phyloP scores from a whole-genome alignment of 495 filamentous ascomycete species.

The Annulohypoxylon moriforme region DNA sequence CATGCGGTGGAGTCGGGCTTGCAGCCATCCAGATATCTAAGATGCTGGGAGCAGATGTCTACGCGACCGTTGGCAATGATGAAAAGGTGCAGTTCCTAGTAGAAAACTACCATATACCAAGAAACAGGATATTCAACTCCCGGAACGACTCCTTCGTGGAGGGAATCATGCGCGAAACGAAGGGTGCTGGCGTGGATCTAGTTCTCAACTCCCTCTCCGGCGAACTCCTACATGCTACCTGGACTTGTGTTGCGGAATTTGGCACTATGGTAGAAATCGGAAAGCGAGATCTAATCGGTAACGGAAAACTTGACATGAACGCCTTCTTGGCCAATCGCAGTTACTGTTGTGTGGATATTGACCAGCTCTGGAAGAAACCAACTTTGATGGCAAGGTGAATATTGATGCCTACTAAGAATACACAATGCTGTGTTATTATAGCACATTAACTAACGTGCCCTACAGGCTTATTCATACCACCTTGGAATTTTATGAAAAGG shows the following conservation, averaged over 20 bases:
- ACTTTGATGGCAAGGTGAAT: constrained; percentile 41
- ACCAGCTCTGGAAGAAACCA: constrained; percentile 39
- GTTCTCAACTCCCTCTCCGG: constrained; percentile 65
- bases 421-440: constrained; percentile 25
- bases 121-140: constrained; percentile 59
- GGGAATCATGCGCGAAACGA: constrained; percentile 57
- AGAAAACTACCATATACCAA: constrained; percentile 53
- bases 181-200: constrained; percentile 61
- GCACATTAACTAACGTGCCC: constrained; percentile 31
- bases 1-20: constrained; percentile 67
- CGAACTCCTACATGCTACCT: constrained; percentile 62
- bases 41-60: constrained; percentile 61
- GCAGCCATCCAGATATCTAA: constrained; percentile 67
- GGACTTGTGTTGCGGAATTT: constrained; percentile 66
- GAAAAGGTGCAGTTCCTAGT: constrained; percentile 56
- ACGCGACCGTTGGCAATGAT: constrained; percentile 56
- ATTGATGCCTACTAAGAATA: constrained; percentile 22
- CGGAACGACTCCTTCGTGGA: constrained; percentile 50
- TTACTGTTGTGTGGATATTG: constrained; percentile 42
- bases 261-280: constrained; percentile 69
- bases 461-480: constrained; percentile 29
- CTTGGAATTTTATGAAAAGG: constrained; percentile 47
- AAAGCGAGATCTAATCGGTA: constrained; percentile 55
- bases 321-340: constrained; percentile 48
- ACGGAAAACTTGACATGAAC: constrained; percentile 55